phyloP scores from a whole-genome alignment of 1,139 yeast species.

The Saccharomyces hybrid region DNA sequence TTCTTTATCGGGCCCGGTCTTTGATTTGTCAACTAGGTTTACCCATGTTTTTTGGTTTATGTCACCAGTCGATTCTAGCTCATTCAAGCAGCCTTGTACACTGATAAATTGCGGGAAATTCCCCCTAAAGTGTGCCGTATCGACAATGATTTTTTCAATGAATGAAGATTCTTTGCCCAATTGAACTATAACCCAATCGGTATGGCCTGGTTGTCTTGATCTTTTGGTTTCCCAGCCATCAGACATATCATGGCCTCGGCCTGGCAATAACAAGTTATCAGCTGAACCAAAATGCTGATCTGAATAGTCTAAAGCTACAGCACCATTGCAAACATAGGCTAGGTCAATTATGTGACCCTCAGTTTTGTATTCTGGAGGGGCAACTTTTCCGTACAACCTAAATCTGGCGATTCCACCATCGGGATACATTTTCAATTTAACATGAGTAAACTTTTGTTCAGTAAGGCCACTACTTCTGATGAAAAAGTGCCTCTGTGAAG shows the following conservation, averaged over 20 bases:
- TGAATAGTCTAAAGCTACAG: constrained; percentile 71
- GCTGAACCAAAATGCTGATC: constrained; percentile 94
- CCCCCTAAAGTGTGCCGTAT: constrained; percentile 91
- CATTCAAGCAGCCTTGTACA: constrained; percentile 48
- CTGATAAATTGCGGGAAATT: constrained; percentile 79
- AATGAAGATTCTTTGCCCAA: constrained; percentile 56
- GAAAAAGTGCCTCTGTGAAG: constrained; percentile 79
- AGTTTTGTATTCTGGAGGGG: constrained; percentile 40
- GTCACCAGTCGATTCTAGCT: constrained; percentile 27
- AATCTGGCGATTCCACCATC: constrained; percentile 97
- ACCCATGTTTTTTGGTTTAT: constrained; percentile 48
- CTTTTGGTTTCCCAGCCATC: constrained; percentile 99
- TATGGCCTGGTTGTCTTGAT: constrained; percentile 74
- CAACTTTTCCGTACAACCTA: constrained; percentile 75
- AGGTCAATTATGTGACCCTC: constrained; percentile 43
- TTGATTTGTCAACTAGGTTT: constrained; percentile 53
- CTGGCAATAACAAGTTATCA: constrained; percentile 81
- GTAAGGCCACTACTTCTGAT: constrained; percentile 50
- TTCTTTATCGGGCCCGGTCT: constrained; percentile 75
- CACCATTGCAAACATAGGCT: constrained; percentile 82
- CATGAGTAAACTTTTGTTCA: constrained; percentile 60
- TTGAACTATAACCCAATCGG: constrained; percentile 81
- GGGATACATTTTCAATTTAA: constrained; percentile 83
- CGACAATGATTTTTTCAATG: constrained; percentile 57
- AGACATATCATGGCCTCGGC: constrained; percentile 91